Percentiles rank a stretch among this genome's conserved stretches.
Evolutionary conservation across 148 eudicot genomes (phyloP).

Genomic region (Rhododendron henanense): DNA sequence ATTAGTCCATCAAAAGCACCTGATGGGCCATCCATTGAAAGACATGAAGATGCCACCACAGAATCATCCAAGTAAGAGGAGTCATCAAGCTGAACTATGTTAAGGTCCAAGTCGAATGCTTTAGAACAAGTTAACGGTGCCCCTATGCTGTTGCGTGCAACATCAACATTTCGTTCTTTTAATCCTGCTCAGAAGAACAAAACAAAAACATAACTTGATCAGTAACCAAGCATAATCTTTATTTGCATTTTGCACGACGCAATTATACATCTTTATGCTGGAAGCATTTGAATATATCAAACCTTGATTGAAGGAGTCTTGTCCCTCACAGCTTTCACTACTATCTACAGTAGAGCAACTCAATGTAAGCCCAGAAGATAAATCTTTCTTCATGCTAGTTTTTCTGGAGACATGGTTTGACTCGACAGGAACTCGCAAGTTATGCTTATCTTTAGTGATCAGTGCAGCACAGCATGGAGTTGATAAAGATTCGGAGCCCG

Average conservation of each 20-base stretch:
- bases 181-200: slow-evolving; percentile 30
- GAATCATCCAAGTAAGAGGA: slow-evolving; percentile 17
- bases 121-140: slow-evolving; percentile 11
- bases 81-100: slow-evolving; percentile 36
- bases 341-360: slow-evolving; percentile 12
- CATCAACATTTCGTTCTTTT: slow-evolving; percentile 12
- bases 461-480: slow-evolving; percentile 9
- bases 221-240: not conserved
- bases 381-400: slow-evolving; percentile 9
- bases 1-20: slow-evolving; percentile 3
- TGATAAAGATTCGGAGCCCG: slow-evolving; percentile 6
- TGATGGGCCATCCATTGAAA: slow-evolving; percentile 4
- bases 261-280: not conserved
- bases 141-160: slow-evolving; percentile 5
- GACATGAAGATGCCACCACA: not conserved
- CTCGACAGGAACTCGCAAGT: not conserved
- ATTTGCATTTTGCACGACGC: not conserved
- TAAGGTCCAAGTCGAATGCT: slow-evolving; percentile 44
- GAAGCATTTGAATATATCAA: slow-evolving; percentile 4
- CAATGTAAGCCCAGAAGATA: slow-evolving; percentile 12
- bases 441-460: not conserved
- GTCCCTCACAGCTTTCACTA: slow-evolving; percentile 14
- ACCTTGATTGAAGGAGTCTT: slow-evolving; percentile 34
- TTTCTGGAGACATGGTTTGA: slow-evolving; percentile 5
- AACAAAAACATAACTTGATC: not conserved